Percentiles rank a stretch among this genome's conserved stretches.
Conservation (phyloP, 139 green algal species). For the Nannochloris sp. region DNA sequence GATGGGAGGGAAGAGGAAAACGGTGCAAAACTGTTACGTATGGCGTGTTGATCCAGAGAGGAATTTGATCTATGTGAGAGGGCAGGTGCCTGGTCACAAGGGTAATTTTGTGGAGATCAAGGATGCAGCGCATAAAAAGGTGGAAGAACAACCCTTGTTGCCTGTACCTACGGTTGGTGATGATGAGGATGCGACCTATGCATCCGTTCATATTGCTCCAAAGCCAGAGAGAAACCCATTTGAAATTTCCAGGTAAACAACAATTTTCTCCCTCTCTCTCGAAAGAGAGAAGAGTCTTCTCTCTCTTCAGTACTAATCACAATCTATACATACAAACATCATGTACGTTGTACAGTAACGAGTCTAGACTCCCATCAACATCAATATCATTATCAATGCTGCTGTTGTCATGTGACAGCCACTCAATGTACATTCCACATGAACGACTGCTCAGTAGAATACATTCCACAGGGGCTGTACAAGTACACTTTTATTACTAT, state of each 20-base stretch:
- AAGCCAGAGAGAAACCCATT: conserved; percentile 17
- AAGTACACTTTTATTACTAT: too few species aligned
- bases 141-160: conserved; percentile 29
- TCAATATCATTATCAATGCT: too few species aligned
- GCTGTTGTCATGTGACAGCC: too few species aligned
- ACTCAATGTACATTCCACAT: too few species aligned
- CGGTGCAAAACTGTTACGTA: conserved; percentile 52
- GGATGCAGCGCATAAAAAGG: conserved; percentile 49
- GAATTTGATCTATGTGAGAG: conserved; percentile 91
- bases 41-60: conserved; percentile 79
- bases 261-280: background rate
- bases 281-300: too few species aligned
- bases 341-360: too few species aligned
- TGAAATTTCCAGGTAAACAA: conserved; percentile 12
- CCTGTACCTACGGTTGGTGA: conserved; percentile 20
- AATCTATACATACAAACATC: too few species aligned
- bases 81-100: conserved; percentile 79
- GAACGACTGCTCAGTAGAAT: too few species aligned
- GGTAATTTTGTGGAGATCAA: conserved; percentile 71
- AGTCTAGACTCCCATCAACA: too few species aligned
- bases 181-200: conserved; percentile 2
- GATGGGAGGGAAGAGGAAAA: conserved; percentile 77
- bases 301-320: too few species aligned
- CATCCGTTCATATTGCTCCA: conserved; percentile 6
- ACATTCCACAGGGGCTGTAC: too few species aligned